A percentile compares a stretch with the other conserved stretches of the same genome.
Conservation (phyloP, 257 asterid species). For the Penstemon newberryi region DNA sequence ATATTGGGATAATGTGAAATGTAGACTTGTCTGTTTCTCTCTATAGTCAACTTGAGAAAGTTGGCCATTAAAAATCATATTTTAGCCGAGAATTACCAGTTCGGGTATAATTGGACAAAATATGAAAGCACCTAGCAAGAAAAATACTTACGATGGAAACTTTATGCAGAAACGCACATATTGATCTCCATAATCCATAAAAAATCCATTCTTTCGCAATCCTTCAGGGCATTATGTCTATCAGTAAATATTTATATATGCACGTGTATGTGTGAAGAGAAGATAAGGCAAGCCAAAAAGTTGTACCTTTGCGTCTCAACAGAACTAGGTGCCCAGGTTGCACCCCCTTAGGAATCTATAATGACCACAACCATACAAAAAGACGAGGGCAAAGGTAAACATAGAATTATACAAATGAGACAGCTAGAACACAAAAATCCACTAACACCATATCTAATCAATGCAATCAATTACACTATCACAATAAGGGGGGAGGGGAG, state of each 20-base stretch:
- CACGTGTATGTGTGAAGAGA: conserved; percentile 1
- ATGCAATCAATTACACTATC: not conserved
- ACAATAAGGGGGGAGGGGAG: not conserved
- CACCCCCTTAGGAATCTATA: conserved; percentile 90
- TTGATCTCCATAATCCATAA: conserved; percentile 77
- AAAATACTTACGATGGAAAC: conserved; percentile 75
- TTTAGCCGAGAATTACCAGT: conserved; percentile 14
- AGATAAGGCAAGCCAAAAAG: conserved; percentile 9
- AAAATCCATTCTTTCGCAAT: conserved; percentile 73
- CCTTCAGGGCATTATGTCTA: conserved; percentile 47
- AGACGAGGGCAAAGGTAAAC: conserved; percentile 20
- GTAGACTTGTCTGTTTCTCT: too few relatives aligned
- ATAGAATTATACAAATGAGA: conserved; percentile 11
- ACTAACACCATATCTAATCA: conserved; percentile 2
- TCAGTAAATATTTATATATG: conserved; percentile 20
- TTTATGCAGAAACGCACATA: conserved; percentile 78
- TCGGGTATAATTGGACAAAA: too few relatives aligned
- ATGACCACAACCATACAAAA: conserved; percentile 31
- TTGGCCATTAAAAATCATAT: conserved; percentile 1
- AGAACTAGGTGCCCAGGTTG: conserved; percentile 80
- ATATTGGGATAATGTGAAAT: too few relatives aligned
- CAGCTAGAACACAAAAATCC: conserved; percentile 4
- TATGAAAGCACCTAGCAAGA: not conserved
- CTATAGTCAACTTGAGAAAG: not conserved
- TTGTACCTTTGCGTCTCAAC: conserved; percentile 85